A percentile compares a stretch with the other conserved stretches of the same genome.
Evolutionary conservation across 805 yeast species (phyloP).

Genomic region (Yarrowia sp.): DNA sequence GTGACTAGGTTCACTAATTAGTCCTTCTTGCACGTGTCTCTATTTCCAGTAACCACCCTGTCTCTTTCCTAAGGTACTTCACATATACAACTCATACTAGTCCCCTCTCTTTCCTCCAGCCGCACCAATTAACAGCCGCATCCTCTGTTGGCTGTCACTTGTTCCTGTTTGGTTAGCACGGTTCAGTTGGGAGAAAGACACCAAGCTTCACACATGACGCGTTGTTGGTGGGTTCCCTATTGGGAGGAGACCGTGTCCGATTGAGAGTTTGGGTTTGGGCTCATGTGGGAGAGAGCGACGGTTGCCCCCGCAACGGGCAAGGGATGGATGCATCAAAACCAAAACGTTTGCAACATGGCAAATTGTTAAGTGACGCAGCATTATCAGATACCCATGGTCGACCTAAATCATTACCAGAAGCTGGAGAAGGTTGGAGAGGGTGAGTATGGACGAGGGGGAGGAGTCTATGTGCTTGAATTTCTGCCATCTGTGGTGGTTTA

Average conservation of each 20-base stretch:
- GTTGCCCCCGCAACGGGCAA: constrained; percentile 39
- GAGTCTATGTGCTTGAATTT: too few relatives aligned
- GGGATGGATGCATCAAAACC: constrained; percentile 39
- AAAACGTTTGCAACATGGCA: constrained; percentile 36
- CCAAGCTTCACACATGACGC: constrained; percentile 32
- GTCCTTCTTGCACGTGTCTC: too few relatives aligned
- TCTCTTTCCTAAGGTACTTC: too few relatives aligned
- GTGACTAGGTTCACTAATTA: too few relatives aligned
- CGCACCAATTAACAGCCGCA: too few relatives aligned
- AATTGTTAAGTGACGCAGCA: constrained; percentile 36
- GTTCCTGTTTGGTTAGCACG: not conserved
- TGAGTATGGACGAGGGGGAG: constrained; percentile 47
- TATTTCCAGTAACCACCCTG: too few relatives aligned
- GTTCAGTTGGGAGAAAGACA: not conserved
- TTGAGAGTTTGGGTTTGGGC: constrained; percentile 24
- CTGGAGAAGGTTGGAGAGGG: constrained; percentile 98
- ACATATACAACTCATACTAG: too few relatives aligned
- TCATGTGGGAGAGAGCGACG: not conserved
- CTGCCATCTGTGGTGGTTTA: too few relatives aligned
- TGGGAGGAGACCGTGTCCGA: constrained; percentile 16
- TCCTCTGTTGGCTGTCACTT: too few relatives aligned
- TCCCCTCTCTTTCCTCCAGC: too few relatives aligned
- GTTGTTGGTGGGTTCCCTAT: constrained; percentile 29
- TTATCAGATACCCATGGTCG: constrained; percentile 63
- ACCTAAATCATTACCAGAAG: constrained; percentile 88